Base-by-base conservation (phyloP, 1,139 yeast genomes). In the Hansenula lynferdii region DNA sequence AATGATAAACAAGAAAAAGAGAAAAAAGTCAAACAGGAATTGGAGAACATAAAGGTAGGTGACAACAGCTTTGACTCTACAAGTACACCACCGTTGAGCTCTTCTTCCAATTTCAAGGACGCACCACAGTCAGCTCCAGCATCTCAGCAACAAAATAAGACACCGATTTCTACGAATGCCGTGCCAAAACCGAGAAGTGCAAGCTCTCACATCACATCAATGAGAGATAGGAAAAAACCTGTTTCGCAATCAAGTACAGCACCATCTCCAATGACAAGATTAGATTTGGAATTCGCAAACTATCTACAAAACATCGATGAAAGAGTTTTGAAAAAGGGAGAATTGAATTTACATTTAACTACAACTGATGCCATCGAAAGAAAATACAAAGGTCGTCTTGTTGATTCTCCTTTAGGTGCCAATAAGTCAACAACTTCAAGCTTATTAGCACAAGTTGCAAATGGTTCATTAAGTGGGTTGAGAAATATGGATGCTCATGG, bases 271-370 rank as follows among this genome's bases (percentile, higher is more conserved):
- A 60, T 76, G 55, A 68, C 80, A 0, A 65, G 76, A 15, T 55
- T 80, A 3, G 96, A 87, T 51, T 62, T 75, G 19, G 83, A 85
- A 23, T 87, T 92, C 87, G 69, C 75, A 11, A 62, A 67, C 32
- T 75, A 72, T 48, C 65, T 89, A 43, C 65, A 63, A 12, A 77
- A 76, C 50, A 65, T 74, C 2, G 81, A 83, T 37, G 97, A 90
- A 59, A 69, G 95, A 40, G 72, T 89, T 1, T 49, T 87, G 37
- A 77, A 77, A 45, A 71, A 76, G 16, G 96, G 94, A 0, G 65
- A 66, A 19, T 61, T 77, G 6, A 53, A 57, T 14, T 62, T 69
- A 29, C 51, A 58, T n/a, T 33, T 53, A 11, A 42, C 63, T 0
- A 75, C 79, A 18, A 57, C 56, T 0, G 81, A 73, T 3, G 33